phyloP scores from a whole-genome alignment of 2,329 filamentous ascomycete genomes.

The Trichoderma koningiopsis region DNA sequence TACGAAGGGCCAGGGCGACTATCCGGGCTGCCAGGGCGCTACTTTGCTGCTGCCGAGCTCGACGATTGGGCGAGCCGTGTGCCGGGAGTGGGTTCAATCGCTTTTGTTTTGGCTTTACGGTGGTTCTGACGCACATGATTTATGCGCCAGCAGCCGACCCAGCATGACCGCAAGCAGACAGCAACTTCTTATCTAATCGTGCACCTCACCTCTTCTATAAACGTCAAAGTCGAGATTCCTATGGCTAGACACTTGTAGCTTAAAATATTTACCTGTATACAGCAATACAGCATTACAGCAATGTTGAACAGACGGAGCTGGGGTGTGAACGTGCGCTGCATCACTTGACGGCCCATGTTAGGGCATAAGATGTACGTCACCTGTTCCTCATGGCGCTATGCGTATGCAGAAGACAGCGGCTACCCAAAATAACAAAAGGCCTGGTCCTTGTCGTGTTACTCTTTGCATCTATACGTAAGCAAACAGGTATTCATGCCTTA shows the following conservation, averaged over 20 bases:
- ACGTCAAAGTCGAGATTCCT: neutral
- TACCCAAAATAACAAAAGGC: neutral
- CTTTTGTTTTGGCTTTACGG: neutral
- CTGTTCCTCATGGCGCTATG: neutral
- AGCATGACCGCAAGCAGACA: slow-evolving; percentile 3
- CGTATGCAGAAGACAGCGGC: neutral
- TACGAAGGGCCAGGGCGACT: neutral
- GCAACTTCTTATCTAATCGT: neutral
- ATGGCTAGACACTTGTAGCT: neutral
- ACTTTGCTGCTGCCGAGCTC: slow-evolving; percentile 13
- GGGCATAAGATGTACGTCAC: slow-evolving; percentile 21
- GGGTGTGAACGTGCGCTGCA: neutral
- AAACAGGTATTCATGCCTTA: too few species aligned
- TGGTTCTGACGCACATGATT: slow-evolving; percentile 15
- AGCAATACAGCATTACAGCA: neutral
- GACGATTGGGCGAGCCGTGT: slow-evolving; percentile 16
- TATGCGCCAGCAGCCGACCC: neutral
- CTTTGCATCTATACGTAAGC: neutral
- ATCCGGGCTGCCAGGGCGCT: slow-evolving; percentile 13
- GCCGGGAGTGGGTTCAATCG: slow-evolving; percentile 8
- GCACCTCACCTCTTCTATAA: neutral
- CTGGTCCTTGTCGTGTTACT: neutral
- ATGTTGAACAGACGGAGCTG: neutral
- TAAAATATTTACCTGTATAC: neutral
- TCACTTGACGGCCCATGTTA: slow-evolving; percentile 14